Evolutionary conservation across 495 filamentous ascomycete genomes (phyloP).

Genomic region (Lophiostoma macrostomum): DNA sequence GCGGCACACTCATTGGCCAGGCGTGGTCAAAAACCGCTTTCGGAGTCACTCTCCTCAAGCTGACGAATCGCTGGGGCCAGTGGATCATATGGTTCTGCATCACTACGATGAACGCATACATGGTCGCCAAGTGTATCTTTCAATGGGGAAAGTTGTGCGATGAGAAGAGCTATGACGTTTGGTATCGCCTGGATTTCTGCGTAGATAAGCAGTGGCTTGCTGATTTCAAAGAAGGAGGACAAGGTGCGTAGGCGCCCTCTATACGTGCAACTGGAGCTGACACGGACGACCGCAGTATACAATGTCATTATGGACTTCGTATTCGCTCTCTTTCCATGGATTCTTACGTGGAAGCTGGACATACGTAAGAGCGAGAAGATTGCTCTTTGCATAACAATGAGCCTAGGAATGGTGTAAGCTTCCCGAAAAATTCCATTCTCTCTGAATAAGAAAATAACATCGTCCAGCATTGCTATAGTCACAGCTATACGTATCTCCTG

Average conservation of each 20-base stretch:
- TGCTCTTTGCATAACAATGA: constrained; percentile 15
- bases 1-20: constrained; percentile 5
- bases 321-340: constrained; percentile 8
- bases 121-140: neutral
- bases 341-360: constrained; percentile 10
- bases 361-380: constrained; percentile 15
- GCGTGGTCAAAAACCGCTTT: constrained; percentile 9
- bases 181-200: constrained; percentile 9
- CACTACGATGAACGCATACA: constrained; percentile 7
- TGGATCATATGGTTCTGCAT: constrained; percentile 15
- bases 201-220: neutral
- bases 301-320: constrained; percentile 20
- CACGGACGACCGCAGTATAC: neutral
- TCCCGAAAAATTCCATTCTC: neutral
- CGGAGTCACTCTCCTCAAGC: constrained; percentile 9
- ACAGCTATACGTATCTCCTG: constrained; percentile 1
- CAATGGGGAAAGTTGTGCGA: constrained; percentile 13
- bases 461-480: neutral
- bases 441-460: neutral
- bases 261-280: neutral
- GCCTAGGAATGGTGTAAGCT: constrained; percentile 3
- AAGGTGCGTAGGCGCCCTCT: neutral
- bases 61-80: constrained; percentile 1
- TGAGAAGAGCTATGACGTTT: constrained; percentile 3
- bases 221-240: constrained; percentile 13